Base-by-base conservation (phyloP, 2,329 filamentous ascomycete genomes). In the Emmonsiellopsis sp. region DNA sequence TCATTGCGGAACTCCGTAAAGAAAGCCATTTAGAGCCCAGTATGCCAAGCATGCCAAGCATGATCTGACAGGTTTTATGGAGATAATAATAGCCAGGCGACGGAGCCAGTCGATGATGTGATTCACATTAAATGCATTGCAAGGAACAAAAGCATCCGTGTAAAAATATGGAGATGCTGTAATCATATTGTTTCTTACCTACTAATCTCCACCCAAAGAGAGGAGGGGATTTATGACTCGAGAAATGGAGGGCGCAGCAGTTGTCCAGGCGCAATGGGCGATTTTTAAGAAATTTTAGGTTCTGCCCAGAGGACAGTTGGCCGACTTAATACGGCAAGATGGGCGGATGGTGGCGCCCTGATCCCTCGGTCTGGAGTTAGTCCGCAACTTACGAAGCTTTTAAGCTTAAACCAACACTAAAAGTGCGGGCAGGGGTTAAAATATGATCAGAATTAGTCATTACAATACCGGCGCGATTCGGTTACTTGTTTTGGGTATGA, bases 391-490 rank as follows among this genome's bases (percentile, higher is more conserved):
- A 59, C 60, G 65, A 66, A 70, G 67, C 67, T 71, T 71, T 71
- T 71, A 71, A 71, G 69, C 68, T 71, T 71, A 71, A 71, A 70
- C 67, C 67, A 63, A 71, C 69, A 70, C 68, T 67, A 70, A 67
- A 26, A 16, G 20, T 26, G 20, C 20, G 20, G 20, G 20, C 20
- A 26, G 20, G 20, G 20, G 5, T 26, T 3, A 5, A 5, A 26
- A 26, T 26, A 5, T 26, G 20, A 26, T 26, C 20, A 26, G 3
- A 26, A 26, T 26, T 26, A 26, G 20, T 26, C 20, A 26, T 26
- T 26, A 26, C 20, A 3, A 26, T 26, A 26, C 20, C 20, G 5
- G 20, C 20, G 20, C 20, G 3, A 26, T 26, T 26, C 20, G 20
- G 20, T 26, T 26, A 26, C 20, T 26, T 26, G 20, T 26, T 5